Base-by-base conservation (phyloP, 306 rosid genomes). In the Glycine tomentella region DNA sequence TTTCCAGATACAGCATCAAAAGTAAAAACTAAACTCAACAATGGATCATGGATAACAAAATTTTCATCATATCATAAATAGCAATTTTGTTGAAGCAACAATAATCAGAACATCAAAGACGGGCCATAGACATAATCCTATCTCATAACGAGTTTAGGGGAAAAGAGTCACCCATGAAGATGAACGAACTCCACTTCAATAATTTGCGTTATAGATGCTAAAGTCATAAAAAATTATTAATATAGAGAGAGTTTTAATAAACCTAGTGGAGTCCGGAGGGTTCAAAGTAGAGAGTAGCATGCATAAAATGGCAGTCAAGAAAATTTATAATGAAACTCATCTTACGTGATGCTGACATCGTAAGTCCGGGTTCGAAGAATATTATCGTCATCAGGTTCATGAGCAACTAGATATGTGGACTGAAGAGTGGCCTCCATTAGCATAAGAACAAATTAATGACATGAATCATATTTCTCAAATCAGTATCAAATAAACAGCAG, bases 321-420 rank as follows among this genome's bases (percentile, higher is more conserved):
- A 86, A 20, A 76, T 15, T 53, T 62, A 69, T 45, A 74, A 42
- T 11, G 77, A 79, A 84, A 74, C 44, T 63, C 71, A 78, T 80
- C 97, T 87, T 92, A 95, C 98, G 99, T 90, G 80, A 95, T 92
- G 91, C 94, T 93, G 82, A 95, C 90, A 71, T 93, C 99, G 52
- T 95, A 93, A 2, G 99, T 93, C 77, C 98, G 91, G 44, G 99
- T 95, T 40, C 94, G 91, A 66, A 95, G 86, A 81, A 93, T 95
- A 83, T 95, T 91, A 83, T 95, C 98, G 70, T 95, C 93, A 12
- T 91, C 97, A 75, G 99, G 97, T 81, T 93, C 99, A 48, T 88
- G 95, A 46, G 94, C 98, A 72, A 91, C 89, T 64, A 85, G 86
- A 85, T 93, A 95, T 15, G 97, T 87, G 45, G 90, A 86, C 88